A percentile compares a stretch with the other conserved stretches of the same genome.
phyloP scores from a whole-genome alignment of 2,329 filamentous ascomycete species.

The Stromatinia cepivora region DNA sequence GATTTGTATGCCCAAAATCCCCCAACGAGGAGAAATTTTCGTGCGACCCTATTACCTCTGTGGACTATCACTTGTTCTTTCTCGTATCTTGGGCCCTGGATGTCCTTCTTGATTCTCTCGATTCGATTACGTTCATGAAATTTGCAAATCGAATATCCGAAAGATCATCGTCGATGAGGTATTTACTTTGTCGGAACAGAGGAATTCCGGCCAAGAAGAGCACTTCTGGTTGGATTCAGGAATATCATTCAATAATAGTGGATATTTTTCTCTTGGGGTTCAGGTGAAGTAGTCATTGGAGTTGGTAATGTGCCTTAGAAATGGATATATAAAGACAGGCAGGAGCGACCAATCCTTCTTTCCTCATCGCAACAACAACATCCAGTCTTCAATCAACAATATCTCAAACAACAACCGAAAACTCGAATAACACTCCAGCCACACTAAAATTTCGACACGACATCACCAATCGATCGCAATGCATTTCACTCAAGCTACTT shows the following conservation, averaged over 20 bases:
- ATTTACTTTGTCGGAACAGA: constrained; percentile 5
- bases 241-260: not conserved
- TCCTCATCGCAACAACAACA: constrained; percentile 11
- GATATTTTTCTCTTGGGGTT: not conserved
- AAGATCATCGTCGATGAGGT: constrained; percentile 18
- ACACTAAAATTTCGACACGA: not conserved
- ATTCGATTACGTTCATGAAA: not conserved
- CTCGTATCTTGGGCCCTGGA: constrained; percentile 6
- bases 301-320: not conserved
- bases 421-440: not conserved
- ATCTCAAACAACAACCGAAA: not conserved
- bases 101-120: not conserved
- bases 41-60: not conserved
- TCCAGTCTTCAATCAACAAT: constrained; percentile 1
- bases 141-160: not conserved
- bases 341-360: constrained; percentile 3
- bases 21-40: not conserved
- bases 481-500: constrained; percentile 13
- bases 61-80: constrained; percentile 10
- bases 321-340: constrained; percentile 14
- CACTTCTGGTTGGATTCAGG: not conserved
- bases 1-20: not conserved
- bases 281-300: not conserved
- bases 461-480: not conserved
- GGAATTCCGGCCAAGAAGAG: not conserved